Conservation (phyloP, 2,329 filamentous ascomycete genomes). For the Ceratocystis smalleyi region DNA sequence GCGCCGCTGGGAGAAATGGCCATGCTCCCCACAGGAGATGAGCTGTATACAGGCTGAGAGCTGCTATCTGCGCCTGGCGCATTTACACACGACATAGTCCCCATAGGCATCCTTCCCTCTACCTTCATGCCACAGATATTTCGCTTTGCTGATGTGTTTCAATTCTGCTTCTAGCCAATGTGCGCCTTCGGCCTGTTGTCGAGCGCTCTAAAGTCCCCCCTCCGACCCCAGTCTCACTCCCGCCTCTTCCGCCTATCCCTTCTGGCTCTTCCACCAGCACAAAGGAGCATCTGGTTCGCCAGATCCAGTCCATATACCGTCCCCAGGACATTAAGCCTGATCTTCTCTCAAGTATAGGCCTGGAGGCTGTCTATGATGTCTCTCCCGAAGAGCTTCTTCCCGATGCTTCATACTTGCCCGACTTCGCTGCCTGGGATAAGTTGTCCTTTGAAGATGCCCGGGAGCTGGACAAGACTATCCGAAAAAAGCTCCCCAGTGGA, state of each 20-base stretch:
- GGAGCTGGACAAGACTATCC: conserved; percentile 34
- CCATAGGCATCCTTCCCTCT: background rate
- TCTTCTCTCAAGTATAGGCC: conserved; percentile 42
- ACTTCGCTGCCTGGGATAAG: conserved; percentile 37
- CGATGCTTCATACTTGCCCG: conserved; percentile 36
- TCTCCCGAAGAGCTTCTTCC: conserved; percentile 37
- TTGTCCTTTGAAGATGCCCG: conserved; percentile 35
- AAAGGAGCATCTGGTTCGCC: conserved; percentile 29
- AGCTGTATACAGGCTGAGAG: too few relatives aligned
- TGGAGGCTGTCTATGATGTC: conserved; percentile 38
- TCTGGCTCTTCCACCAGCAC: conserved; percentile 19
- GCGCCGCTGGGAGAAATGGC: background rate
- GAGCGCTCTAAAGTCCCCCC: conserved; percentile 39
- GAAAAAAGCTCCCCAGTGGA: conserved; percentile 36
- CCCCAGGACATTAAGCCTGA: conserved; percentile 33
- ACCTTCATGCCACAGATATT: background rate
- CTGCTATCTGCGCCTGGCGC: too few relatives aligned
- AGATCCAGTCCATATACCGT: conserved; percentile 40
- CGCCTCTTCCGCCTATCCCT: conserved; percentile 22
- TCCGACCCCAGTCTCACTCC: conserved; percentile 39
- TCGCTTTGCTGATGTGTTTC: background rate
- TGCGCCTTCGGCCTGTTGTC: conserved; percentile 21
- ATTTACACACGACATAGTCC: too few relatives aligned
- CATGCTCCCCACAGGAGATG: background rate
- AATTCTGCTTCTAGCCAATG: conserved; percentile 9